phyloP scores from a whole-genome alignment of 2,329 filamentous ascomycete species.

The Cordyceps farinosa region DNA sequence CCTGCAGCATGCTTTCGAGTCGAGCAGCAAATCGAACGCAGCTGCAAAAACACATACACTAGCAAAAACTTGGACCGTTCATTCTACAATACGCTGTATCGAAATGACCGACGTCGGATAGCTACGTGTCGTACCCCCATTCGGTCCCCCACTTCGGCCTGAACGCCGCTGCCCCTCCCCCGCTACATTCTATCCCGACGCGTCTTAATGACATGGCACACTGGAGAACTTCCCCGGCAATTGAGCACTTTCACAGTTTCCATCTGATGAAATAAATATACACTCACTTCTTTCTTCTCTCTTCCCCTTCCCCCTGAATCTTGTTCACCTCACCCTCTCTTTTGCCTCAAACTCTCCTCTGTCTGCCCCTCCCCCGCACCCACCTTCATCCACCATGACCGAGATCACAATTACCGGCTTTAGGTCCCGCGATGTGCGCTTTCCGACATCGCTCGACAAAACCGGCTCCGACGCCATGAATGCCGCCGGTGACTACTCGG shows the following conservation, averaged over 20 bases:
- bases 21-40: neutral
- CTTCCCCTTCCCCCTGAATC: neutral
- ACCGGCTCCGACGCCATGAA: conserved; percentile 98
- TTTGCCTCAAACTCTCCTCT: neutral
- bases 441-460: conserved; percentile 90
- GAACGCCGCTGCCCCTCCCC: conserved; percentile 25
- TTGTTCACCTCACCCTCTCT: neutral
- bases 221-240: neutral
- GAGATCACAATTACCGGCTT: conserved; percentile 71
- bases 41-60: neutral
- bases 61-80: neutral
- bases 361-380: neutral
- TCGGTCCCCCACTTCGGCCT: conserved; percentile 26
- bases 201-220: neutral
- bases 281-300: too few relatives aligned
- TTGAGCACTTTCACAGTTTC: neutral
- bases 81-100: too few relatives aligned
- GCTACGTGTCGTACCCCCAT: conserved; percentile 31
- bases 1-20: too few relatives aligned
- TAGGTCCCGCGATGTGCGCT: conserved; percentile 69
- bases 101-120: conserved; percentile 20
- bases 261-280: neutral
- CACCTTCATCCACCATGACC: conserved; percentile 19
- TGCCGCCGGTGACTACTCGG: conserved; percentile 84
- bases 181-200: conserved; percentile 1